phyloP scores from a whole-genome alignment of 306 rosid species.

The Herpetospermum pedunculosum region DNA sequence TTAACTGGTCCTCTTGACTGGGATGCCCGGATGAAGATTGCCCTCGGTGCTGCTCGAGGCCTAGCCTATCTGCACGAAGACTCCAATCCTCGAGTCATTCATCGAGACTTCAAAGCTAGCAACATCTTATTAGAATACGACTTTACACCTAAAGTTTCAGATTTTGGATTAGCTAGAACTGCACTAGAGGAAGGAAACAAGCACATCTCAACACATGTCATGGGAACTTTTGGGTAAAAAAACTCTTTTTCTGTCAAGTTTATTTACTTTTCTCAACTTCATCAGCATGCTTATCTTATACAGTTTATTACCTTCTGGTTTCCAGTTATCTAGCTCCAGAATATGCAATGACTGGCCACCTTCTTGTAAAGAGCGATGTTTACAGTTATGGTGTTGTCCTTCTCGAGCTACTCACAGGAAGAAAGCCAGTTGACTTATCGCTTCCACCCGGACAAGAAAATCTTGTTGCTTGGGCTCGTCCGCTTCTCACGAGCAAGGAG shows the following conservation, averaged over 20 bases:
- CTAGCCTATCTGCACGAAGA: slow-evolving; percentile 93
- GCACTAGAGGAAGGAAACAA: slow-evolving; percentile 79
- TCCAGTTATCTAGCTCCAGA: slow-evolving; percentile 94
- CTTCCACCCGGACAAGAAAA: slow-evolving; percentile 96
- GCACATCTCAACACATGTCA: slow-evolving; percentile 95
- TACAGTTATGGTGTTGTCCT: slow-evolving; percentile 98
- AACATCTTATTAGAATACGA: slow-evolving; percentile 84
- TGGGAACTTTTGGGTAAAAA: slow-evolving; percentile 95
- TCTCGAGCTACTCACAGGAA: slow-evolving; percentile 85
- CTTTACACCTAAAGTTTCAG: slow-evolving; percentile 87
- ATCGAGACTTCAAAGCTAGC: slow-evolving; percentile 91
- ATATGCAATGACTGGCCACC: slow-evolving; percentile 98
- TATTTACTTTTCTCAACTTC: neutral
- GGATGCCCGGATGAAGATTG: slow-evolving; percentile 83
- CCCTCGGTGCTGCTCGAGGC: slow-evolving; percentile 92
- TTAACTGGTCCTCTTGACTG: slow-evolving; percentile 75
- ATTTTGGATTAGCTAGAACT: slow-evolving; percentile 93
- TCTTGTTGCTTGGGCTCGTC: slow-evolving; percentile 83
- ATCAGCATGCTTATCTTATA: neutral
- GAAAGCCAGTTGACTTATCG: slow-evolving; percentile 86
- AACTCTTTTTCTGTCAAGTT: neutral
- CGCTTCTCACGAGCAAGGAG: slow-evolving; percentile 69
- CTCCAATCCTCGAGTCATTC: slow-evolving; percentile 92
- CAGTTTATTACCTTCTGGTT: slow-evolving; percentile 1
- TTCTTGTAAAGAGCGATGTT: slow-evolving; percentile 92